A percentile compares a stretch with the other conserved stretches of the same genome.
These are phyloP conservation scores for Anisodus acutangulus DNA, from an alignment of 257 asterid genomes.

Conservation along the genomic window DNA sequence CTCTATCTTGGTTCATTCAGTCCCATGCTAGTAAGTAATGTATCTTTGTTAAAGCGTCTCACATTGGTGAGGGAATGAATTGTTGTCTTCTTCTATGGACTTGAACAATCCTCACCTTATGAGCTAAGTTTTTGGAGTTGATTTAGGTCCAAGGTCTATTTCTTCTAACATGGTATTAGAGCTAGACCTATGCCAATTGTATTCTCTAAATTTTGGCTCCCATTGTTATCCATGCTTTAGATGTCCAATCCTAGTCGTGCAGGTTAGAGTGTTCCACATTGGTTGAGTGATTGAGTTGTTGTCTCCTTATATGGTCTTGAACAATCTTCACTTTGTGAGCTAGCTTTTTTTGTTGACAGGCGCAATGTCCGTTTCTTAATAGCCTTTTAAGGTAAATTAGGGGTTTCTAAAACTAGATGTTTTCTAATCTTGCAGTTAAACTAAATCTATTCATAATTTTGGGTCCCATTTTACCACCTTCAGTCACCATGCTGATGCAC, in stretches of 20 bases:
- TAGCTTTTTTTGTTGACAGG: neutral
- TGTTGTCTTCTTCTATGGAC: neutral
- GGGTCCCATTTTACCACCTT: neutral
- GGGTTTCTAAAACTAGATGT: neutral
- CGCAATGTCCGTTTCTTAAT: neutral
- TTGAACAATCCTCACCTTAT: neutral
- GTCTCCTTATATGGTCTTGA: neutral
- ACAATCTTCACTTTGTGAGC: neutral
- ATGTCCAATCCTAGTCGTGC: neutral
- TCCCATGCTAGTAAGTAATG: constrained; percentile 15
- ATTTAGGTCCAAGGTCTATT: neutral
- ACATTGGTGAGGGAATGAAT: neutral
- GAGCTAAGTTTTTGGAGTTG: neutral
- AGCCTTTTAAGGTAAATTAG: neutral
- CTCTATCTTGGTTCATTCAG: constrained; percentile 15
- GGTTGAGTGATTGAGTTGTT: neutral
- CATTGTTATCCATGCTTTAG: neutral
- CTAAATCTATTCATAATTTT: neutral
- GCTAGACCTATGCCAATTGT: neutral
- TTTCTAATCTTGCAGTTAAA: neutral
- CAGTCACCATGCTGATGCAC: neutral
- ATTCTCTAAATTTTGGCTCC: constrained; percentile 10
- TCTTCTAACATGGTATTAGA: neutral
- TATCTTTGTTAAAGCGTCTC: neutral
- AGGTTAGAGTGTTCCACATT: neutral